These are phyloP conservation scores for Ailanthus altissimus DNA, from an alignment of 345 rosid genomes.

Conservation along the genomic window DNA sequence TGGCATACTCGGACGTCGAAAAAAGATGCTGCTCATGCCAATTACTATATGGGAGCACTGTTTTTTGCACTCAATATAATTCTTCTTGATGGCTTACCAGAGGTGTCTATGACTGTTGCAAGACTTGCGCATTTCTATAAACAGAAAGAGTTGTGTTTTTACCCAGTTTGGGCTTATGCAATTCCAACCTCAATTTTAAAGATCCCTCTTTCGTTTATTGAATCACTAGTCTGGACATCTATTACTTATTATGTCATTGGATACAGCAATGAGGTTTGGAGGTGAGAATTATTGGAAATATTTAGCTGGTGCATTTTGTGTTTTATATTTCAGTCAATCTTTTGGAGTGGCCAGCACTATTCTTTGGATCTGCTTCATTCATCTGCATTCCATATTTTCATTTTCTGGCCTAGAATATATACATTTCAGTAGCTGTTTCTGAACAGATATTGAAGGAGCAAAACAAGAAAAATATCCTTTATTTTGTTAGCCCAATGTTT, in stretches of 20 bases:
- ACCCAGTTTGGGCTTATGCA: constrained; percentile 12
- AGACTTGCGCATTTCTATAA: not conserved
- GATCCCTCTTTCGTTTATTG: constrained; percentile 9
- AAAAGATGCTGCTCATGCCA: not conserved
- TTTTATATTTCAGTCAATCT: too few species aligned
- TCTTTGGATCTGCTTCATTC: too few species aligned
- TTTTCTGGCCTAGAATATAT: too few species aligned
- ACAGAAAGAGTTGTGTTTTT: not conserved
- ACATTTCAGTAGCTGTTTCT: too few species aligned
- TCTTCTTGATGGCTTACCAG: not conserved
- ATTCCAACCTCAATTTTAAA: not conserved
- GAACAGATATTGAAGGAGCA: too few species aligned
- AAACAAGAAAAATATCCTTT: too few species aligned
- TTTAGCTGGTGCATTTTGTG: too few species aligned
- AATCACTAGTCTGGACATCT: not conserved
- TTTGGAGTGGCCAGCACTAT: too few species aligned
- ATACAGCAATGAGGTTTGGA: not conserved
- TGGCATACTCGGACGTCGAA: constrained; percentile 24
- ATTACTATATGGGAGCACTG: not conserved
- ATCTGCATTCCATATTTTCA: too few species aligned
- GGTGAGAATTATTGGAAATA: too few species aligned
- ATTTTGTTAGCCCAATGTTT: too few species aligned
- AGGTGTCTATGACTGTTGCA: not conserved
- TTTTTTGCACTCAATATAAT: not conserved
- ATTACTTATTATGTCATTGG: constrained; percentile 10